Base-by-base conservation (phyloP, 2,329 filamentous ascomycete species). In the Alternaria incomplexa region DNA sequence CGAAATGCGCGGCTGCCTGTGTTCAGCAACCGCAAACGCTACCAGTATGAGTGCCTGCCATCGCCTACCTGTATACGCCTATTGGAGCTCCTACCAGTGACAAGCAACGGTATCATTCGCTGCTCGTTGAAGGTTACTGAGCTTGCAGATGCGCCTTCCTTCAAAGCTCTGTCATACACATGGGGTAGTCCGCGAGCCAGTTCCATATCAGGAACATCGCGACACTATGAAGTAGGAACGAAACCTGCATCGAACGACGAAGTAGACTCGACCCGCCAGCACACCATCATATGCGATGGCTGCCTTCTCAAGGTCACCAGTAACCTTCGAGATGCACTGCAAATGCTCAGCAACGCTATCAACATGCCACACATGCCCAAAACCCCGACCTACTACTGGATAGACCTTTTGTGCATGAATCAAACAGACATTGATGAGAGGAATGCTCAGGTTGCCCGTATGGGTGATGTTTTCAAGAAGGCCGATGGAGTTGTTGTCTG, bases 391-490 rank as follows among this genome's bases (percentile, higher is more conserved):
- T 73, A 73, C 45, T 69, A 75, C 48, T 77, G 73, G 75, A 69
- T 77, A 23, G 76, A 77, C 62, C 68, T 72, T 20, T 52, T 77
- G n/a, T 77, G 73, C 61, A 66, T 78, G 53, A 53, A 78, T 50
- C 74, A 78, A 57, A 36, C 61, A 15, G 67, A 74, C 48, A 63
- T 70, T 10, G 22, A 60, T 11, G 75, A 77, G 53, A 48, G 72
- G 26, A 76, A 72, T 44, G 47, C 50, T 7, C 73, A 77, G 45
- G 74, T 78, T 17, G 63, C 71, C 17, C 66, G 63, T 17, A 78
- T 78, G 75, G 73, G 68, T 3, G 63, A 70, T 12, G 75, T 77
- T 25, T 77, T 74, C 58, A 63, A 63, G 46, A 59, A 53, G 58
- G 72, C 75, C 10, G 47, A 68, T 17, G 66, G 67, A 25, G 71